Evolutionary conservation across 2,329 filamentous ascomycete genomes (phyloP), one percentile per base, ranked within the genome.

Genomic region (Chaetomiaceae sp.): DNA sequence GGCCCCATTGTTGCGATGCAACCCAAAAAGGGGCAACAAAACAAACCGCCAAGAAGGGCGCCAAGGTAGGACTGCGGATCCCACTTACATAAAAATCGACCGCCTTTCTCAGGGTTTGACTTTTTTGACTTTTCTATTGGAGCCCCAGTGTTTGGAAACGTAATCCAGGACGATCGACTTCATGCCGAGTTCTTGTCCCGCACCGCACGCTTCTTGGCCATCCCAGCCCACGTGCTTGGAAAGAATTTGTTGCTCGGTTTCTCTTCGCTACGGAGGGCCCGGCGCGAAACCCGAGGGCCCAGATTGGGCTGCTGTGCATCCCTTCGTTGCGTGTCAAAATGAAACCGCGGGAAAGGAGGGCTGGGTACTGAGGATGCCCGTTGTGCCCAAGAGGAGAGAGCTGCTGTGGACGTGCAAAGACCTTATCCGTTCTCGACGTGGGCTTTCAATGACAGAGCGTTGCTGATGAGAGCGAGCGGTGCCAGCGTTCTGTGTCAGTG

Each of bases 21-120:
- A 27, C 23, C 18, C 14, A n/a, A 34, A 34, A 53, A 36, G 34
- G 41, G 33, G 33, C 33, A 30, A 29, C 37, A 48, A 47, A 38
- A 32, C 32, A 8, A 42, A 38, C n/a, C 18, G 51, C 51, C 51
- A 54, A 54, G 51, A 46, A 6, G 27, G 44, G 41, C 23, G 40
- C 46, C 46, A 49, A 54, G 46, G 16, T 43, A 45, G 46, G 41
- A 53, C 47, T 45, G 47, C 46, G 52, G 52, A 41, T 40, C 41
- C 21, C 21, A 41, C 34, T 54, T 50, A 54, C 52, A 49, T 54
- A 54, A 54, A 27, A 54, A 36, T 23, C 41, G 23, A 23, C 27
- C 8, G 27, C 42, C 27, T 37, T n/a, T 30, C 27, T 16, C 25
- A 42, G 27, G 41, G 41, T 34, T 54, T 3, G 41, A 4, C 9